Base-by-base conservation (phyloP, 2,329 filamentous ascomycete genomes). In the Phialemoniopsis sp. region DNA sequence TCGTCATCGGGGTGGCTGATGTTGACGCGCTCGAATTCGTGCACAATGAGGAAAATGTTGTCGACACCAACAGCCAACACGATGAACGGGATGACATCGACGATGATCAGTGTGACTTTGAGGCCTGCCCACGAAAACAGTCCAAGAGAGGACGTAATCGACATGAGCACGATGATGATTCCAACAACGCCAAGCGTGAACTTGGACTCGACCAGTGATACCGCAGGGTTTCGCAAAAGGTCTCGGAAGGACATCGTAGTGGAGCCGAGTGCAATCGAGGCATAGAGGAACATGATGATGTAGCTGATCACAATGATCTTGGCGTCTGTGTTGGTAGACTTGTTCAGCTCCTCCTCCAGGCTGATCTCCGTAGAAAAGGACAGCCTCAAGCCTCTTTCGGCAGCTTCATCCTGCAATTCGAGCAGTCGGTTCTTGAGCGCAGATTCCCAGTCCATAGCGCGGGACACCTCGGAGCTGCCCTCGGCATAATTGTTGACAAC, bases 11-110 rank as follows among this genome's bases (percentile, higher is more conserved):
- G 89, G 54, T 95, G 87, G 59, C 85, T 95, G 50, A 89, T 68
- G 54, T 98, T 98, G 57, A 96, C 87, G 21, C 93, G 79, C 58
- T 98, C 93, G 43, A 98, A 95, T 62, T 98, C 93, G 62, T 98
- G 93, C 1, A 98, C 93, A 43, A 98, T 95, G 40, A 98, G 70
- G 67, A 98, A 98, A 53, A 98, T 97, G 57, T 98, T 98, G 73
- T 98, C 93, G 3, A 98, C 94, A 34, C 93, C 93, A 19, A 98
- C 90, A 12, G 93, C 93, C 15, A 98, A 70, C 9, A 98, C 91
- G 47, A 98, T 83, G 63, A 98, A 98, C 0, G 93, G 93, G 48
- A 98, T 98, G 45, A 98, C 93, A 58, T 98, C 93, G 5, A 94
- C 91, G 45, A 98, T 98, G 55, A 98, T 98, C 49, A 98, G 71